Evolutionary conservation across 148 eudicot species (phyloP).

Genomic region (Persicaria tinctoria): DNA sequence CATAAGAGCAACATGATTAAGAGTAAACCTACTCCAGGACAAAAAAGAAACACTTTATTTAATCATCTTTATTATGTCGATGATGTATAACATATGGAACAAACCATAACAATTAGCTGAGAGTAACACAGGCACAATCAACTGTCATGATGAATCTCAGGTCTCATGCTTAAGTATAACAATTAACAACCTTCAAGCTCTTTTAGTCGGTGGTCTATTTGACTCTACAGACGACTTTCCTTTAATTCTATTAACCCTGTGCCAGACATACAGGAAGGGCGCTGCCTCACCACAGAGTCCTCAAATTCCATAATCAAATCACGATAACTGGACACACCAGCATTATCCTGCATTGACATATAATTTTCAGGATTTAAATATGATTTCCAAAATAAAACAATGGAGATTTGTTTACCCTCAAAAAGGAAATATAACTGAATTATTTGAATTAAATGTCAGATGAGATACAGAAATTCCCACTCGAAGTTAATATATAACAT

Average conservation of each 20-base stretch:
- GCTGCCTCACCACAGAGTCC: constrained; percentile 70
- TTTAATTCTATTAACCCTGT: constrained; percentile 39
- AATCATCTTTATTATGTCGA: background rate
- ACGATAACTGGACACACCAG: constrained; percentile 40
- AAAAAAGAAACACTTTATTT: background rate
- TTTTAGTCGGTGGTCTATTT: constrained; percentile 58
- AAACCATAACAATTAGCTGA: constrained; percentile 3
- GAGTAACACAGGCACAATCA: background rate
- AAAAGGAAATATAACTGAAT: background rate
- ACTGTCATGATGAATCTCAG: background rate
- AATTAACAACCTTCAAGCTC: constrained; percentile 92
- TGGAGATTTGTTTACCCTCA: background rate
- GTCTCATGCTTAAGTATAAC: constrained; percentile 7
- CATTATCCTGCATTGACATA: constrained; percentile 35
- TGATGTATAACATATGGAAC: background rate
- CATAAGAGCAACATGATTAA: background rate
- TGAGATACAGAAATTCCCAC: background rate
- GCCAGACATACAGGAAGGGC: constrained; percentile 58
- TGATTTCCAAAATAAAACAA: constrained; percentile 1
- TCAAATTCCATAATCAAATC: constrained; percentile 76
- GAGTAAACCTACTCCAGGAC: background rate
- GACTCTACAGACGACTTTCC: constrained; percentile 59
- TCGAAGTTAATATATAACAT: background rate
- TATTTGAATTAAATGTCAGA: background rate
- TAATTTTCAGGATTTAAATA: background rate